Evolutionary conservation across 495 filamentous ascomycete species (phyloP).

Genomic region (Podospora comata): DNA sequence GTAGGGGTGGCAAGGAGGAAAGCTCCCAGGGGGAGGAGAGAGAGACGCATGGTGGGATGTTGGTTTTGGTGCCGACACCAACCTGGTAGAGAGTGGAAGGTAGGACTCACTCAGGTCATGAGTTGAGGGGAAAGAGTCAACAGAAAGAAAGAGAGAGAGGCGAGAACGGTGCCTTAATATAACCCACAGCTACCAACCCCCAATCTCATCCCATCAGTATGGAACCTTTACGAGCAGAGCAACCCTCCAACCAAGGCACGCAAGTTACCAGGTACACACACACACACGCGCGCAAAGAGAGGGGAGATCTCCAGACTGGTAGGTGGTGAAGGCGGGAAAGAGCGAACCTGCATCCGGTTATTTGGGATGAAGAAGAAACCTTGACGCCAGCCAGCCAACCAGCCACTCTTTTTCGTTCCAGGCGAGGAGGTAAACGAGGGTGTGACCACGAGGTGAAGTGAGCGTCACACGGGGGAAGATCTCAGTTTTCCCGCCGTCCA

Average conservation of each 20-base stretch:
- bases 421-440: neutral
- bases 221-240: neutral
- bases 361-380: conserved; percentile 3
- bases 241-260: neutral
- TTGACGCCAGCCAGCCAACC: neutral
- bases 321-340: conserved; percentile 1
- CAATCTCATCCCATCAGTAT: neutral
- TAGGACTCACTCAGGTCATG: neutral
- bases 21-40: conserved; percentile 11
- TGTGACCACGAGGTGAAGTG: neutral
- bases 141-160: neutral
- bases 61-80: neutral
- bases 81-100: neutral
- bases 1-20: conserved; percentile 6
- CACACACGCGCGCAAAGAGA: neutral
- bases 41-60: conserved; percentile 11
- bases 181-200: neutral
- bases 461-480: neutral
- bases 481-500: conserved; percentile 5
- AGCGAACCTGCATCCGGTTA: conserved; percentile 3
- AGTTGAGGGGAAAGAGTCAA: neutral
- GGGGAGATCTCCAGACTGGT: neutral
- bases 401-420: neutral
- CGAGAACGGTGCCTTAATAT: neutral
- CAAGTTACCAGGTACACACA: neutral